A percentile compares a stretch with the other conserved stretches of the same genome.
Conservation (phyloP, 2,329 filamentous ascomycete species). For the Raffaelea arxii region DNA sequence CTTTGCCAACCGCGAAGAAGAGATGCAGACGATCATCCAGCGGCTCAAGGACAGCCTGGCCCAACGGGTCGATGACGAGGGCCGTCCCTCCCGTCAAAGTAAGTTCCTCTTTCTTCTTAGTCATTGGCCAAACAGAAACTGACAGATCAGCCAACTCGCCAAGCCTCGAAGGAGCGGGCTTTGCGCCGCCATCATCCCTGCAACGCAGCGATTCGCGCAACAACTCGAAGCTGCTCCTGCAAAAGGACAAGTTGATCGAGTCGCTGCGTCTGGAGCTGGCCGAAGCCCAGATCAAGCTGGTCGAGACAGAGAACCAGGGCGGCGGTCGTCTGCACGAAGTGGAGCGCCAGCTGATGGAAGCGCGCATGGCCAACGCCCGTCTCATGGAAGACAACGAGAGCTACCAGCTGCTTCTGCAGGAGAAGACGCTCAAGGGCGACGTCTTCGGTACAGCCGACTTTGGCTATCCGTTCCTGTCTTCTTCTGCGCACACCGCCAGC, state of each 20-base stretch:
- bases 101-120: not conserved
- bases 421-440: constrained; percentile 92
- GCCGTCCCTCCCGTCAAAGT: constrained; percentile 49
- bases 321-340: constrained; percentile 80
- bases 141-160: constrained; percentile 40
- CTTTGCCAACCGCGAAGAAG: constrained; percentile 72
- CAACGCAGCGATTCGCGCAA: constrained; percentile 83
- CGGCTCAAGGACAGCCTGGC: constrained; percentile 82
- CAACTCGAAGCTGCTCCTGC: constrained; percentile 79
- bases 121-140: not conserved
- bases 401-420: constrained; percentile 87
- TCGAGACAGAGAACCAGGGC: constrained; percentile 88
- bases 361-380: constrained; percentile 89
- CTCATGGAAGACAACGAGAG: constrained; percentile 98
- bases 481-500: not conserved
- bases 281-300: constrained; percentile 88
- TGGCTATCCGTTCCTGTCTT: constrained; percentile 38
- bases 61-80: constrained; percentile 59
- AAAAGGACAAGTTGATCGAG: constrained; percentile 96
- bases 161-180: constrained; percentile 64
- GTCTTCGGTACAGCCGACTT: constrained; percentile 72
- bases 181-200: constrained; percentile 76
- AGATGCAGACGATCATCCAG: constrained; percentile 84
- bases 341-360: constrained; percentile 83
- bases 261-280: constrained; percentile 84